Percentiles rank a stretch among this genome's conserved stretches.
These are phyloP conservation scores for Taiozyma sp. DNA, from an alignment of 1,139 yeast genomes.

Conservation along the genomic window DNA sequence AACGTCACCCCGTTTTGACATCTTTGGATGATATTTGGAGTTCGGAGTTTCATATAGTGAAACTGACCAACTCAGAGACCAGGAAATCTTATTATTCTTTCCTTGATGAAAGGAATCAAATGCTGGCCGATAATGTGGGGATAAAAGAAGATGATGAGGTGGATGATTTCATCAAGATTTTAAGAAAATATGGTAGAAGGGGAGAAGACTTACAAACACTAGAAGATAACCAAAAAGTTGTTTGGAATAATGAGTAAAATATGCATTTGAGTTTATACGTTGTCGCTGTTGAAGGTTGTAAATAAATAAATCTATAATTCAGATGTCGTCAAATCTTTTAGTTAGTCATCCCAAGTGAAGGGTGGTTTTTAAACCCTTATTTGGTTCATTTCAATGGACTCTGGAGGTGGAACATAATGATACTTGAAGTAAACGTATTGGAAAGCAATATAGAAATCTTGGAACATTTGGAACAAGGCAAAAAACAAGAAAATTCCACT, in stretches of 20 bases:
- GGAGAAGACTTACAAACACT: slow-evolving; percentile 11
- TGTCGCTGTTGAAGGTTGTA: neutral
- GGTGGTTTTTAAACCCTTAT: slow-evolving; percentile 5
- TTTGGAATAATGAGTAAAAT: slow-evolving; percentile 21
- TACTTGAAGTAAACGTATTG: slow-evolving; percentile 63
- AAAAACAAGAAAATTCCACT: slow-evolving; percentile 70
- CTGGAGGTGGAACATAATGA: slow-evolving; percentile 22
- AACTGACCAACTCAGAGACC: slow-evolving; percentile 11
- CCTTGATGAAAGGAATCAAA: slow-evolving; percentile 19
- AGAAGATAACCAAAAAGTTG: neutral
- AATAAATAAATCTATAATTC: neutral
- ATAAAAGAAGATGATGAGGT: slow-evolving; percentile 25
- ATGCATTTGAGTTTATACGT: neutral
- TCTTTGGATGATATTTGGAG: slow-evolving; percentile 26
- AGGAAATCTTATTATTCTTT: slow-evolving; percentile 16
- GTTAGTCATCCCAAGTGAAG: neutral
- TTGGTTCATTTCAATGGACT: slow-evolving; percentile 19
- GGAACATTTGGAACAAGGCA: slow-evolving; percentile 74
- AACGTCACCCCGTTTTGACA: slow-evolving; percentile 25
- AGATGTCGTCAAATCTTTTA: neutral
- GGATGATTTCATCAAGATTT: slow-evolving; percentile 25
- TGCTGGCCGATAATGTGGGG: slow-evolving; percentile 15
- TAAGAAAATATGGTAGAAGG: slow-evolving; percentile 38
- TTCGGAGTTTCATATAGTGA: slow-evolving; percentile 12
- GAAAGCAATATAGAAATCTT: slow-evolving; percentile 72